Base-by-base conservation (phyloP, 2,329 filamentous ascomycete genomes). In the Stromatinia cepivora region DNA sequence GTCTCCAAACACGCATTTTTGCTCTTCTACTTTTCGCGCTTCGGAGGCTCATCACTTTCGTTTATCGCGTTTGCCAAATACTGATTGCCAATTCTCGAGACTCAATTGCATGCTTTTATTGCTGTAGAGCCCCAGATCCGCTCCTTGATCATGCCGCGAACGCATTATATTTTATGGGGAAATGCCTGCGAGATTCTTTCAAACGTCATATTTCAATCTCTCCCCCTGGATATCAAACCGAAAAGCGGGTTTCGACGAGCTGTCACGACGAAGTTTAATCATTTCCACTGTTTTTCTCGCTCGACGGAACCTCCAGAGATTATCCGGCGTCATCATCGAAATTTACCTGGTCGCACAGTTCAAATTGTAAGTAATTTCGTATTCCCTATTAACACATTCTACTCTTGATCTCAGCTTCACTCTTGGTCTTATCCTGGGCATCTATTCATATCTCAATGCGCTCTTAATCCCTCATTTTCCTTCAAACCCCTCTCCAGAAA, bases 111-210 rank as follows among this genome's bases (percentile, higher is more conserved):
- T 9, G 28, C 28, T 13, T 67, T n/a, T n/a, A 31, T 31, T 34
- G 17, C 45, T 42, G 11, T 25, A 39, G 22, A 58, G 56, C 7
- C 15, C 20, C 4, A 62, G 58, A 48, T 62, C 22, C 10, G 4
- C 25, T 15, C 4, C 1, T 53, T 25, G 3, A 28, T 22, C 1
- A 59, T 48, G 42, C 1, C 22, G 50, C 53, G 22, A 50, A 48
- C 28, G 17, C 53, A 67, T 50, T 59, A 59, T n/a, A 4, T 34
- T 20, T 36, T 50, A n/a, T 67, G 54, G 34, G 64, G 53, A 22
- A 67, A 50, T 48, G 22, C 64, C 22, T 67, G 53, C 22, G 64
- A 67, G 34, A 48, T 59, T 15, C 42, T 59, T 10, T 57, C 28
- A 25, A 67, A 50, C 9, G 53, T 58, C 28, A 39, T 59, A 3